A percentile compares a stretch with the other conserved stretches of the same genome.
These are phyloP conservation scores for Mortierella antarctica DNA, from an alignment of 192 early-diverging fungal genomes.

Conservation along the genomic window DNA sequence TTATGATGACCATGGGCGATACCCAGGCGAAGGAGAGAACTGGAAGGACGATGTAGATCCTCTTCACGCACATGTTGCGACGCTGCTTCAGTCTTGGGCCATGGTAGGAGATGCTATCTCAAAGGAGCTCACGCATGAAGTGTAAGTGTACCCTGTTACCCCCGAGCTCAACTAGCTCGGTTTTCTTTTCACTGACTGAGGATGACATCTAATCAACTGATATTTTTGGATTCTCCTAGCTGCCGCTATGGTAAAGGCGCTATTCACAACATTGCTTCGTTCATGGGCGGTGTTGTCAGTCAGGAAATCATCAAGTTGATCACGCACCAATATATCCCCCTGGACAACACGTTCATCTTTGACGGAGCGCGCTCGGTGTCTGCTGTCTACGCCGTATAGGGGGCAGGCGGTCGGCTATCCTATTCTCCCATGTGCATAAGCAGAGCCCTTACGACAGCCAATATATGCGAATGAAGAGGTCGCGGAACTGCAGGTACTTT, in stretches of 20 bases:
- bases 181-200: not conserved
- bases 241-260: conserved; percentile 78
- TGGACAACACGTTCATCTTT: conserved; percentile 88
- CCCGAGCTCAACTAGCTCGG: not conserved
- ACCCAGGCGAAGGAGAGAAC: conserved; percentile 69
- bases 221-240: conserved; percentile 31
- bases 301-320: conserved; percentile 97
- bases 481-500: not conserved
- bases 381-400: conserved; percentile 54
- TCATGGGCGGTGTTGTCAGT: conserved; percentile 89
- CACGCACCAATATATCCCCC: conserved; percentile 94
- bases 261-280: conserved; percentile 85
- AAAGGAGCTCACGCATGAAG: conserved; percentile 73
- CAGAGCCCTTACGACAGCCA: not conserved
- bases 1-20: conserved; percentile 62
- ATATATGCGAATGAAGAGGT: not conserved
- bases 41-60: conserved; percentile 64
- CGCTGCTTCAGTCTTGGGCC: conserved; percentile 56
- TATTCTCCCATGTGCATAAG: not conserved
- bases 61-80: conserved; percentile 59
- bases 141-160: conserved; percentile 57
- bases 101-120: conserved; percentile 45
- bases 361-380: conserved; percentile 79
- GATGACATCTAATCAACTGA: not conserved
- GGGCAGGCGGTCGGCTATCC: not conserved